Base-by-base conservation (phyloP, 1,284 basidiomycete genomes). In the Sanghuangporus weigelae region DNA sequence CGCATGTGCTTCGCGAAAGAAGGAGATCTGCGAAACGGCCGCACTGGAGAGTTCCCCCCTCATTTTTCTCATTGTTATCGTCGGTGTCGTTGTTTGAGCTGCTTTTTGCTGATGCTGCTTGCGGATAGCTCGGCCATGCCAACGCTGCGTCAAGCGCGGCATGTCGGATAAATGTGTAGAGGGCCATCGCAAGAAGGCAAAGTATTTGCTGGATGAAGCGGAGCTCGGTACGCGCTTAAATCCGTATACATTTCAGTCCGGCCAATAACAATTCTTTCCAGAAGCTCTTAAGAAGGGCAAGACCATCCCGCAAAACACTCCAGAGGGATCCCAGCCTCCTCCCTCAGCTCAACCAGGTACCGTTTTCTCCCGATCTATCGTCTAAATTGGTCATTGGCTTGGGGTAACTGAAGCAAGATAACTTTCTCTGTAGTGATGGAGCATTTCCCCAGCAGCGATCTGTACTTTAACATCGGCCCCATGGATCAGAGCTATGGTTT, bases 121-220 rank as follows among this genome's bases (percentile, higher is more conserved):
- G 62, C 64, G 67, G 66, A 67, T 73, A 97, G 95, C 92, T 63
- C 90, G 96, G 62, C 96, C 96, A 31, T 99, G 96, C 77, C 90
- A 92, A 69, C 86, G 96, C 55, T 99, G 96, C 73, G 83, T 95
- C 60, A 98, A 96, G 77, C 95, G 96, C 68, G 95, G 95, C 16
- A 89, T 96, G 70, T 90, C 88, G 6, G 85, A 87, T 64, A 90
- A 87, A 65, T 99, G 96, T 73, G 89, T 90, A 44, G 96, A 99
- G 73, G 96, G 96, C 0, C 90, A 93, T 68, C 85, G 96, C 68
- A 99, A 99, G 79, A 98, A 98, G 77, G 96, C 96, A 26, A 99
- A 99, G 74, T 99, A 98, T 75, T 84, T 97, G 16, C 79, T 95
- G 67, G 93, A 96, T 73, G 93, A 95, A 56, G 91, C 93, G 53